Percentiles rank a stretch among this genome's conserved stretches.
Evolutionary conservation across 169 alveolate species (phyloP).

Genomic region (Cryptosporidium sp.): DNA sequence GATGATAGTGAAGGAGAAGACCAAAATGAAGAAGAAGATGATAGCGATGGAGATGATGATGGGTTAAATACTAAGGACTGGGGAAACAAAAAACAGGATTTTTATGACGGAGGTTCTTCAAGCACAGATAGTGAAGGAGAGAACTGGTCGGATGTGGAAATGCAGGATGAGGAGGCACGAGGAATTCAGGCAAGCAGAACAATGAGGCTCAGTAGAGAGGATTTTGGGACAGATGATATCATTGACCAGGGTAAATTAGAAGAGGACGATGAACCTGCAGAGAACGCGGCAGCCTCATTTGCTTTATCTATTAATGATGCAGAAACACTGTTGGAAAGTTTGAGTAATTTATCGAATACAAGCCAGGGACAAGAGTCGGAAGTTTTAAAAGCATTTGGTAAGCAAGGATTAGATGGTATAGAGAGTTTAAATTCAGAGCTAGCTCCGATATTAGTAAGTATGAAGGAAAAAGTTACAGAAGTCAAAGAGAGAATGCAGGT

Average conservation of each 20-base stretch:
- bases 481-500: constrained; percentile 54
- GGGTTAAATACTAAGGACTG: constrained; percentile 34
- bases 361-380: background rate
- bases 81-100: constrained; percentile 67
- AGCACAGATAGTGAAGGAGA: constrained; percentile 49
- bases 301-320: constrained; percentile 50
- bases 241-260: background rate
- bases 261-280: constrained; percentile 20
- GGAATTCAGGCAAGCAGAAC: constrained; percentile 55
- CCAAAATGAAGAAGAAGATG: background rate
- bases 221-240: constrained; percentile 67
- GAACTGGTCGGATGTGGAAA: constrained; percentile 70
- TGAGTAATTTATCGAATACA: constrained; percentile 5
- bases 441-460: constrained; percentile 16
- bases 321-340: constrained; percentile 31
- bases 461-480: constrained; percentile 59
- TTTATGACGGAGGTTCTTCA: constrained; percentile 63
- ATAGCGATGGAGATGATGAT: constrained; percentile 2
- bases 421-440: constrained; percentile 15
- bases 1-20: background rate
- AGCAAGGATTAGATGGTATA: background rate
- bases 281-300: background rate
- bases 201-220: constrained; percentile 9
- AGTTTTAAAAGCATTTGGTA: background rate
- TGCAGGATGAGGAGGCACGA: constrained; percentile 74